phyloP scores from a whole-genome alignment of 129 eudicot genomes.

The Flaveria ramosissima region DNA sequence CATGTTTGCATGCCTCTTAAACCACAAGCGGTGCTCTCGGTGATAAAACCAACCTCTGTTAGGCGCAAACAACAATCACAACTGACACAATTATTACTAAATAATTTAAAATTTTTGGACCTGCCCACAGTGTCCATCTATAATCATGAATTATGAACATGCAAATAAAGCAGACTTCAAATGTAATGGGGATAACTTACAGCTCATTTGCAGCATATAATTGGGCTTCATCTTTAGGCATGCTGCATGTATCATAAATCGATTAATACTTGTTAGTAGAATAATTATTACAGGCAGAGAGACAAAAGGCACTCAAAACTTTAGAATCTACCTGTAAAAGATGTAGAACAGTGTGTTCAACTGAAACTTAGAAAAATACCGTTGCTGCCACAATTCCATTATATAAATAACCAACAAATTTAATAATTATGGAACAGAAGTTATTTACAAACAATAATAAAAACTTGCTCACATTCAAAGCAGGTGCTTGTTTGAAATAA shows the following conservation, averaged over 20 bases:
- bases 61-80: constrained; percentile 32
- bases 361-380: constrained; percentile 71
- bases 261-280: not conserved
- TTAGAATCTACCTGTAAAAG: constrained; percentile 64
- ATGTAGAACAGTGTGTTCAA: constrained; percentile 73
- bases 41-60: constrained; percentile 87
- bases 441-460: not conserved
- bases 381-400: constrained; percentile 52
- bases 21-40: constrained; percentile 68
- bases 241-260: constrained; percentile 52
- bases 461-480: constrained; percentile 52
- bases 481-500: constrained; percentile 72
- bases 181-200: constrained; percentile 44
- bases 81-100: not conserved
- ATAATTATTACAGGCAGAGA: constrained; percentile 1
- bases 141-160: not conserved
- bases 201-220: constrained; percentile 80
- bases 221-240: constrained; percentile 94
- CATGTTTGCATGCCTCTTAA: constrained; percentile 59
- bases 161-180: constrained; percentile 5
- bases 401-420: not conserved
- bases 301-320: not conserved
- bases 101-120: not conserved
- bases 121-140: too few species aligned
- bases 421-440: not conserved